These are phyloP conservation scores for Chaetomium sp. DNA, from an alignment of 2,329 filamentous ascomycete species.

Conservation along the genomic window DNA sequence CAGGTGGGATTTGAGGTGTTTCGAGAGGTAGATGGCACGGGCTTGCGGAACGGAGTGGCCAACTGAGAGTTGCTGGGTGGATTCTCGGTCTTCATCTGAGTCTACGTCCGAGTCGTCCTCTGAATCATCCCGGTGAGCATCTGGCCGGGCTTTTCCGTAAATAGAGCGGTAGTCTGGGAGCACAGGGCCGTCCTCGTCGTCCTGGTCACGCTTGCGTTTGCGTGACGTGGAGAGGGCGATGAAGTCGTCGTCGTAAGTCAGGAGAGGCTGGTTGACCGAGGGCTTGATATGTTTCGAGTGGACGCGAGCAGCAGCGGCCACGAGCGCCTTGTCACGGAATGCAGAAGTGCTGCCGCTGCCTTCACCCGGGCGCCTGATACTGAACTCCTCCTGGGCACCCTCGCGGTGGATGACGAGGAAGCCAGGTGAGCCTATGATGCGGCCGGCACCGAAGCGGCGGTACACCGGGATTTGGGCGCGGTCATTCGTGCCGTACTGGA, in stretches of 20 bases:
- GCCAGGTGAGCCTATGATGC: slow-evolving; percentile 59
- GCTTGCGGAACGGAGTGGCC: slow-evolving; percentile 41
- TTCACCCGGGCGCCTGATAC: slow-evolving; percentile 39
- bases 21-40: slow-evolving; percentile 56
- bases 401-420: slow-evolving; percentile 62
- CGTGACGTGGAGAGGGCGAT: slow-evolving; percentile 38
- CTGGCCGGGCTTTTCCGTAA: slow-evolving; percentile 46
- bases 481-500: slow-evolving; percentile 68
- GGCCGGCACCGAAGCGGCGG: slow-evolving; percentile 59
- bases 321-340: slow-evolving; percentile 42
- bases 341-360: slow-evolving; percentile 34
- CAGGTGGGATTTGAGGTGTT: slow-evolving; percentile 58
- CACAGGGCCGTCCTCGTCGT: slow-evolving; percentile 25
- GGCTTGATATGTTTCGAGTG: slow-evolving; percentile 37
- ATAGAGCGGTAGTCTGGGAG: slow-evolving; percentile 59
- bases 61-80: slow-evolving; percentile 23
- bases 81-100: background rate
- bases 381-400: slow-evolving; percentile 50
- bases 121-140: slow-evolving; percentile 33
- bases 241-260: slow-evolving; percentile 36
- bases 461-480: slow-evolving; percentile 67
- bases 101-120: slow-evolving; percentile 16
- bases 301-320: slow-evolving; percentile 37
- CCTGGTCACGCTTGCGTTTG: slow-evolving; percentile 37
- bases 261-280: slow-evolving; percentile 8